phyloP scores from a whole-genome alignment of 257 asterid species.

The Capsicum chinense region DNA sequence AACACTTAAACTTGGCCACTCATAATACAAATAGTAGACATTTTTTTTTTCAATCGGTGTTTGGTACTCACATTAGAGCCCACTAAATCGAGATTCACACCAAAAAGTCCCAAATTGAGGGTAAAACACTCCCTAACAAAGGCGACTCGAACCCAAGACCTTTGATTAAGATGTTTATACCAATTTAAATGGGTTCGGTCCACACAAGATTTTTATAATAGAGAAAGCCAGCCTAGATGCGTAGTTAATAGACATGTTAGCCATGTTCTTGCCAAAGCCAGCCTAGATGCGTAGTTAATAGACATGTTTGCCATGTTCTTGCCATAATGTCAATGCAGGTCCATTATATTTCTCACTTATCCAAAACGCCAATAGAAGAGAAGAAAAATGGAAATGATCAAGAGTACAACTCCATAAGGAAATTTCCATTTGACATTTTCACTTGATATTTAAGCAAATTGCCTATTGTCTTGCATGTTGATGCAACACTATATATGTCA shows the following conservation, averaged over 20 bases:
- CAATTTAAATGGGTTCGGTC: background rate
- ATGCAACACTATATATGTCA: background rate
- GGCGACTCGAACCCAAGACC: too few species aligned
- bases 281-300: constrained; percentile 1
- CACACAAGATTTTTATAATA: background rate
- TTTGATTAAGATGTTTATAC: too few species aligned
- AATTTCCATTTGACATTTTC: background rate
- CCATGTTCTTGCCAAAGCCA: background rate
- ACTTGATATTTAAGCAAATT: background rate
- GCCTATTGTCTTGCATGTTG: background rate
- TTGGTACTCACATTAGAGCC: too few species aligned
- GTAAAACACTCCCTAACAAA: too few species aligned
- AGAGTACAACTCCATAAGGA: background rate
- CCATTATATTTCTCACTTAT: background rate
- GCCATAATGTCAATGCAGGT: background rate
- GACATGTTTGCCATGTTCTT: background rate
- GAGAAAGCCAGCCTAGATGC: background rate
- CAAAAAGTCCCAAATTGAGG: too few species aligned
- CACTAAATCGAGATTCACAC: too few species aligned
- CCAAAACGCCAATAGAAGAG: background rate
- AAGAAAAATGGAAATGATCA: background rate
- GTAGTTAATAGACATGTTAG: background rate
- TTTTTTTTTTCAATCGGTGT: too few species aligned
- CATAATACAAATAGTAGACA: too few species aligned
- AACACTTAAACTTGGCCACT: too few species aligned